Conservation (phyloP, 345 rosid genomes). For the Adansonia digitata region DNA sequence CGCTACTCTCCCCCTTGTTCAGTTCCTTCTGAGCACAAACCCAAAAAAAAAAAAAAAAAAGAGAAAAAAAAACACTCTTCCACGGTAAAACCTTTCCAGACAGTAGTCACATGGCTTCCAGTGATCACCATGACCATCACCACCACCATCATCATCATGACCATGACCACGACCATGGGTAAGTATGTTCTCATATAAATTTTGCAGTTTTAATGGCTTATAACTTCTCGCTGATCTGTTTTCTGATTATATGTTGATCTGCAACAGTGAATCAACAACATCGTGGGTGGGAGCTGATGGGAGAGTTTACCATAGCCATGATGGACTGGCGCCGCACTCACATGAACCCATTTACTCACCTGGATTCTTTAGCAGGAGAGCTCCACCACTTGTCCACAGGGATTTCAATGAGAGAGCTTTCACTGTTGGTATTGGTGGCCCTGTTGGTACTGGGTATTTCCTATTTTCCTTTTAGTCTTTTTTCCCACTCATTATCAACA, state of each 20-base stretch:
- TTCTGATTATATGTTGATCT: background rate
- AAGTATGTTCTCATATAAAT: background rate
- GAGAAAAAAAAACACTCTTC: background rate
- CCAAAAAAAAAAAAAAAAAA: too few species aligned
- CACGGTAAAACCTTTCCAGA: background rate
- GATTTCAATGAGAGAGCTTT: conserved; percentile 89
- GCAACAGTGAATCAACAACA: conserved; percentile 28
- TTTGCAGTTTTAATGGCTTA: background rate
- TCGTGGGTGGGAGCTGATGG: conserved; percentile 82
- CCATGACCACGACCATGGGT: conserved; percentile 28
- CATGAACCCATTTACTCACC: conserved; percentile 99
- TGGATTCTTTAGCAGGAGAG: conserved; percentile 84
- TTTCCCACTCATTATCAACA: background rate
- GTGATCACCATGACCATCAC: background rate
- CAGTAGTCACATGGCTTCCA: conserved; percentile 5
- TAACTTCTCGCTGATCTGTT: background rate
- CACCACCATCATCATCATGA: conserved; percentile 17
- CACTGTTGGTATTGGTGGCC: conserved; percentile 95
- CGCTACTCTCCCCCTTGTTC: background rate
- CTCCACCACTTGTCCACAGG: conserved; percentile 67
- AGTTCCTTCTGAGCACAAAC: background rate
- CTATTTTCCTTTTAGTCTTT: background rate
- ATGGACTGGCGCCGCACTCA: conserved; percentile 95
- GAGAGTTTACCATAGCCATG: conserved; percentile 86
- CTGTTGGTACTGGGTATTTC: conserved; percentile 90